phyloP scores from a whole-genome alignment of 202 grass and related monocot species.

The Schoenoplectus tabernaemontani region DNA sequence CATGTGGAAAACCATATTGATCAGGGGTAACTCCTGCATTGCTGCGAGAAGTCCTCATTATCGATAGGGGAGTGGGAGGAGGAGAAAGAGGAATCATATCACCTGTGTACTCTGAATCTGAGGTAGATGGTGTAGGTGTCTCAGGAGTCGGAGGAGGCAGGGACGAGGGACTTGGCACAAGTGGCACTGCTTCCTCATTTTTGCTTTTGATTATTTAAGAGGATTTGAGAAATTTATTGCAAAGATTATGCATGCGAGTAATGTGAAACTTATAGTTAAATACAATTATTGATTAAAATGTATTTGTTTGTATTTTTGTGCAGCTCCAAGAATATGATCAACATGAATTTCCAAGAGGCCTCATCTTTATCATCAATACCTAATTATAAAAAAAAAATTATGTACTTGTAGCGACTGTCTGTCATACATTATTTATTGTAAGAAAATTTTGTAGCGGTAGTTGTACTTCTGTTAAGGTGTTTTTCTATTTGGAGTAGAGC shows the following conservation, averaged over 20 bases:
- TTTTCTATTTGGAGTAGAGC: background rate
- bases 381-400: background rate
- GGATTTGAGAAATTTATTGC: background rate
- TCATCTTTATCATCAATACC: background rate
- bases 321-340: constrained; percentile 35
- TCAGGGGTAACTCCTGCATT: too few relatives aligned
- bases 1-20: too few relatives aligned
- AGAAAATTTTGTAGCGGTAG: background rate
- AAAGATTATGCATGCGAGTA: background rate
- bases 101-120: too few relatives aligned
- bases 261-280: background rate
- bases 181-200: too few relatives aligned
- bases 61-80: too few relatives aligned
- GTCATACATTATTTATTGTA: background rate
- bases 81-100: too few relatives aligned
- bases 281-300: background rate
- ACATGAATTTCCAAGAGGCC: background rate
- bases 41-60: too few relatives aligned
- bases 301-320: background rate
- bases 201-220: background rate
- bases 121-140: too few relatives aligned
- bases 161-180: too few relatives aligned
- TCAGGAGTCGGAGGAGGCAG: too few relatives aligned
- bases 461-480: background rate
- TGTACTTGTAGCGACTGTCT: background rate